These are phyloP conservation scores for Phytopythium sindhum DNA, from an alignment of 352 stramenopile genomes.

Conservation along the genomic window DNA sequence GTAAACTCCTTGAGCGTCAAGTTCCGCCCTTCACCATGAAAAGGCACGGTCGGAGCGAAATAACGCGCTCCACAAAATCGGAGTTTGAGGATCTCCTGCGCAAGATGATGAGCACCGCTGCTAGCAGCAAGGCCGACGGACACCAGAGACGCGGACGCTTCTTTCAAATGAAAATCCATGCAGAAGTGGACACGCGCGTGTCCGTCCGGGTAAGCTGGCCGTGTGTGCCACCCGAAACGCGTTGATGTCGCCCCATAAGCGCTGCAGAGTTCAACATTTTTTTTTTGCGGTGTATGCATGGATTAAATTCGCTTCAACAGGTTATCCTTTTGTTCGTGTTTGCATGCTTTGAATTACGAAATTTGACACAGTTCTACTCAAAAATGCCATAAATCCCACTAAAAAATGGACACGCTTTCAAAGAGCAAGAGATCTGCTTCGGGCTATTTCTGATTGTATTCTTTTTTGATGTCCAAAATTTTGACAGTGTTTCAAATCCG, in stretches of 20 bases:
- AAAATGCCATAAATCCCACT: not conserved
- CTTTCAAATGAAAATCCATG: constrained; percentile 2
- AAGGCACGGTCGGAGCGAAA: not conserved
- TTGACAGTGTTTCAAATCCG: not conserved
- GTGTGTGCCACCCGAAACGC: not conserved
- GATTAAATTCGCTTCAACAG: too few species aligned
- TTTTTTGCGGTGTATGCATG: too few species aligned
- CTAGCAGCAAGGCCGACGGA: too few species aligned
- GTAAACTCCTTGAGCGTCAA: not conserved
- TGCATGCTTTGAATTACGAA: too few species aligned
- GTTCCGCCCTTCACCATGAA: not conserved
- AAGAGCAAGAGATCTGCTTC: not conserved
- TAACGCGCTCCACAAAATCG: not conserved
- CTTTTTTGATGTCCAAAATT: not conserved
- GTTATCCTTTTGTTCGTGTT: not conserved
- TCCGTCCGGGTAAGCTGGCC: not conserved
- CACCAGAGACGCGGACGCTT: not conserved
- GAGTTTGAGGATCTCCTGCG: not conserved
- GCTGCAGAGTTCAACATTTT: too few species aligned
- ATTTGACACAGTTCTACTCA: not conserved
- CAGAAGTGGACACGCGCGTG: not conserved
- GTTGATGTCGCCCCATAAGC: too few species aligned
- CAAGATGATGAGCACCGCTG: not conserved
- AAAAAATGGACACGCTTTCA: not conserved
- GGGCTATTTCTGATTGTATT: not conserved